These are phyloP conservation scores for Xylaria sp. DNA, from an alignment of 495 filamentous ascomycete species.

Conservation along the genomic window DNA sequence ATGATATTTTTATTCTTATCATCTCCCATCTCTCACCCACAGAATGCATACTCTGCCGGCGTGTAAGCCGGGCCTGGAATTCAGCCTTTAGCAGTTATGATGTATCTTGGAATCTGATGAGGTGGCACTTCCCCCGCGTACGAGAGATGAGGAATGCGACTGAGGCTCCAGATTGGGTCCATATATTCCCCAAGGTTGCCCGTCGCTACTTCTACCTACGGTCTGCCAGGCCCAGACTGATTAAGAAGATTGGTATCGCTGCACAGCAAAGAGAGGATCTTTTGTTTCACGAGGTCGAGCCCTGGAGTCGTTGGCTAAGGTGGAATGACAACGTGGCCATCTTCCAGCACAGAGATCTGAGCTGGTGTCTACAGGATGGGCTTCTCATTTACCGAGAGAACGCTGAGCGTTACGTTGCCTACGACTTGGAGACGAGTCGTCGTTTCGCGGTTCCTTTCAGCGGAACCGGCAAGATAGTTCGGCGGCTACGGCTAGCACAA, in stretches of 20 bases:
- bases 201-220: conserved; percentile 64
- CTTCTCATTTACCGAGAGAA: conserved; percentile 64
- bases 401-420: conserved; percentile 50
- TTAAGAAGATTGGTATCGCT: conserved; percentile 54
- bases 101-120: conserved; percentile 55
- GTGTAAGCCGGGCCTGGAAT: conserved; percentile 62
- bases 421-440: conserved; percentile 59
- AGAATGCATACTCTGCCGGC: conserved; percentile 62
- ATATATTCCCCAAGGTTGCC: conserved; percentile 60
- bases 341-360: conserved; percentile 61
- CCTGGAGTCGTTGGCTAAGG: conserved; percentile 64
- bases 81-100: conserved; percentile 59
- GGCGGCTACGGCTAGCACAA: conserved; percentile 64
- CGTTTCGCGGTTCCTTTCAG: conserved; percentile 62
- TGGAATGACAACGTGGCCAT: conserved; percentile 48
- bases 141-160: conserved; percentile 54
- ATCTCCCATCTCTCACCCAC: conserved; percentile 57
- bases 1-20: conserved; percentile 61
- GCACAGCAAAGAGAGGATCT: conserved; percentile 34
- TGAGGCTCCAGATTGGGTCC: conserved; percentile 39
- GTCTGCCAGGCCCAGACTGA: conserved; percentile 53
- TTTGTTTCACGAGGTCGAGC: conserved; percentile 52
- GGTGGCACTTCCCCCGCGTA: conserved; percentile 60
- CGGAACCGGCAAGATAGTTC: conserved; percentile 59
- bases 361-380: conserved; percentile 64